Evolutionary conservation across 345 rosid species (phyloP), one percentile per base, ranked within the genome.

Genomic region (Lepidium africanum): DNA sequence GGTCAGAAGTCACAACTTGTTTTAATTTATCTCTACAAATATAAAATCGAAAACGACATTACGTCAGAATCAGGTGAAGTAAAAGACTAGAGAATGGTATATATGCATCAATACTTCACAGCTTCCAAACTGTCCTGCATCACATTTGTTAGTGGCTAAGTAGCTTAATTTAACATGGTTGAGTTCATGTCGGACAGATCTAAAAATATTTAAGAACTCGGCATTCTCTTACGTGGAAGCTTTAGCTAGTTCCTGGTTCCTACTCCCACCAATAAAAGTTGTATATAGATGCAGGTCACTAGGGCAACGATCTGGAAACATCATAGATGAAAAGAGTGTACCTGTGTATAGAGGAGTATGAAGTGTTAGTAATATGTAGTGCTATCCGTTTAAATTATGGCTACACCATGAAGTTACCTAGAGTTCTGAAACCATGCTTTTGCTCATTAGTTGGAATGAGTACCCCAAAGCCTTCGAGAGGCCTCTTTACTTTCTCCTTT

Each of bases 251-350:
- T 88, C 92, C 76, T 47, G 81, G 84, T 90, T 90, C 76, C 90
- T 87, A 67, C 89, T 90, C 65, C 97, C 98, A 30, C 98, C 98
- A 72, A 93, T 78, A 80, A 93, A 93, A 51, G 96, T 90, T 45
- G 98, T 93, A 76, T 93, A 93, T 35, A 93, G 91, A 84, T 84
- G 80, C 13, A 76, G 65, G 59, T 85, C 82, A 59, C 51, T 69
- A 12, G 96, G 92, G 36, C 87, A 91, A 51, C 97, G 98, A 75
- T 90, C 97, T 0, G 98, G 96, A 79, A 93, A 93, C 97, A 90
- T 93, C 85, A 83, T 74, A 36, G 98, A 93, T 30, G 98, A 90
- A 81, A 93, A 93, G 12, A 90, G 92, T 57, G 98, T 90, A 65
- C 98, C 98, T 93, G 81, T 49, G 62, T 64, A 48, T 53, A 38